Evolutionary conservation across 208 protist species (phyloP).

Genomic region (Leishmania braziliensis): DNA sequence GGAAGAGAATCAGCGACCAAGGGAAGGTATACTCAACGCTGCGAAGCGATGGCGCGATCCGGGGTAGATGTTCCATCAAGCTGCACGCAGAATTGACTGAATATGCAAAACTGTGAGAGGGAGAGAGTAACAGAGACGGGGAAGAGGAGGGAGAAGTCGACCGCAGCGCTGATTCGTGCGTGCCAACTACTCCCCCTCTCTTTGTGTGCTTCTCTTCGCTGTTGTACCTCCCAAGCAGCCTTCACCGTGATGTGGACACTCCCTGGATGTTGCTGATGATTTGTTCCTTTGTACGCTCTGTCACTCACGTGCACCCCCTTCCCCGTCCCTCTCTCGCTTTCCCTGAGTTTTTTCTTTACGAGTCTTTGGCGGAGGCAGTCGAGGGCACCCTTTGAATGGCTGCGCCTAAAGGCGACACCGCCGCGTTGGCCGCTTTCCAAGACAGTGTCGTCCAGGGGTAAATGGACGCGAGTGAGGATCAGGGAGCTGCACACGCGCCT

Average conservation of each 20-base stretch:
- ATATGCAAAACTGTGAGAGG: not conserved
- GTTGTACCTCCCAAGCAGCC: not conserved
- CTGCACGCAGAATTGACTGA: not conserved
- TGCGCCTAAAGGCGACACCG: not conserved
- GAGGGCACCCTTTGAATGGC: not conserved
- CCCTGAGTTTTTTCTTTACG: not conserved
- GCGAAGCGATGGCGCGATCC: slow-evolving; percentile 13
- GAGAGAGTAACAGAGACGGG: no score
- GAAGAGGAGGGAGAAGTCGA: not conserved
- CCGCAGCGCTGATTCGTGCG: not conserved
- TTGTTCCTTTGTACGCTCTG: not conserved
- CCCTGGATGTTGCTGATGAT: not conserved
- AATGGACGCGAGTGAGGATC: not conserved
- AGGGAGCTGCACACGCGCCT: not conserved
- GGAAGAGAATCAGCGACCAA: slow-evolving; percentile 57
- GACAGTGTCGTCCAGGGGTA: no score
- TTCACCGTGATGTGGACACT: not conserved
- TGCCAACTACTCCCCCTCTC: not conserved
- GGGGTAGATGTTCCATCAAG: slow-evolving; percentile 6
- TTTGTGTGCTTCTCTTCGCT: not conserved
- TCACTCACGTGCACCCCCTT: not conserved
- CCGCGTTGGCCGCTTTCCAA: not conserved
- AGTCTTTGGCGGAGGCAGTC: not conserved
- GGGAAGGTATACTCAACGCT: slow-evolving; percentile 34
- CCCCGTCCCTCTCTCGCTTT: not conserved